Conservation (phyloP, 768 basidiomycete species). For the Rhodotorula kratochvilovae region DNA sequence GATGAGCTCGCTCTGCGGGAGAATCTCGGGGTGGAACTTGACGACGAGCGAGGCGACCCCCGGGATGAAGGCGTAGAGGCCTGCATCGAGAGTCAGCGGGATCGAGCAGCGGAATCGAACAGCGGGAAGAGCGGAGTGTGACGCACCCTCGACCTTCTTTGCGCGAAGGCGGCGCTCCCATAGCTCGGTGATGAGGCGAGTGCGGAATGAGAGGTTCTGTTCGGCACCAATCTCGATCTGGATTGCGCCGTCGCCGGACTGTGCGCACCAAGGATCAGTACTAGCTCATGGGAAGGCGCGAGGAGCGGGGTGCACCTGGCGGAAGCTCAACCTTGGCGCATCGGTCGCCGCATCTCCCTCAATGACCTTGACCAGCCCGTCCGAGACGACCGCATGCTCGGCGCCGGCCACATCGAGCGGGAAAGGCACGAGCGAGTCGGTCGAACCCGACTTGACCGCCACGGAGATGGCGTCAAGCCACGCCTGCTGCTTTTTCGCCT, state of each 20-base stretch:
- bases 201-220: slow-evolving; percentile 57
- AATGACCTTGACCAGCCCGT: slow-evolving; percentile 51
- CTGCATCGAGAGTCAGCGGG: not conserved
- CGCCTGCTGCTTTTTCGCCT: slow-evolving; percentile 41
- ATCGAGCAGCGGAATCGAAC: not conserved
- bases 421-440: not conserved
- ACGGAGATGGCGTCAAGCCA: slow-evolving; percentile 46
- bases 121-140: not conserved
- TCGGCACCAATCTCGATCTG: slow-evolving; percentile 61
- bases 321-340: slow-evolving; percentile 50
- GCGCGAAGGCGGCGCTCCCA: slow-evolving; percentile 56
- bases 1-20: slow-evolving; percentile 54
- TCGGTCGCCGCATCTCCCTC: slow-evolving; percentile 28
- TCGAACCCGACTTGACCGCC: not conserved
- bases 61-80: slow-evolving; percentile 29
- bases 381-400: slow-evolving; percentile 24
- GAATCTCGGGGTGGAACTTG: slow-evolving; percentile 53
- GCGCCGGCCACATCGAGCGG: slow-evolving; percentile 35
- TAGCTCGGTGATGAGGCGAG: slow-evolving; percentile 53
- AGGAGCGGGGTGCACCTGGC: slow-evolving; percentile 39
- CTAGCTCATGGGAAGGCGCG: not conserved
- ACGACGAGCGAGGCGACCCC: slow-evolving; percentile 47
- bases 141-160: slow-evolving; percentile 59
- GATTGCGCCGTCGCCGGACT: slow-evolving; percentile 64
- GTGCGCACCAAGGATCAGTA: not conserved